These are phyloP conservation scores for Monosporascus ibericus DNA, from an alignment of 2,329 filamentous ascomycete species.

Conservation along the genomic window DNA sequence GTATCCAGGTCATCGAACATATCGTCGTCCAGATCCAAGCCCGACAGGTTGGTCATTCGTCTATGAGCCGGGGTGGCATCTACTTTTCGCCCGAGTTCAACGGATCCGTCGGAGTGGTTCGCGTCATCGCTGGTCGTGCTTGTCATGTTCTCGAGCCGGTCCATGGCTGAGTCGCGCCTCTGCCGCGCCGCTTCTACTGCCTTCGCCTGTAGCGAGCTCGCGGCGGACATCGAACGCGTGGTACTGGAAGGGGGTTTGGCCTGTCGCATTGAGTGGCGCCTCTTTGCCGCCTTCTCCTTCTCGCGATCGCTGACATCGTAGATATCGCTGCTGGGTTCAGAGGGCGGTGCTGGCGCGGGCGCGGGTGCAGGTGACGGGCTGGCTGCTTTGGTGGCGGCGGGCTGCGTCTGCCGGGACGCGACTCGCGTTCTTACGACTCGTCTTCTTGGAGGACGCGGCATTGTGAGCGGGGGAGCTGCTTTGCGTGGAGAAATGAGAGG, in stretches of 20 bases:
- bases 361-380: conserved; percentile 7
- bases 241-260: conserved; percentile 5
- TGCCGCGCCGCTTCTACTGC: conserved; percentile 16
- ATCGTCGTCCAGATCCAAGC: conserved; percentile 26
- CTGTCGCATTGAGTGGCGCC: conserved; percentile 17
- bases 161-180: conserved; percentile 24
- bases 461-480: conserved; percentile 4
- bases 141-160: conserved; percentile 25
- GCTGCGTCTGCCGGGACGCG: conserved; percentile 16
- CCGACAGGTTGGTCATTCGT: conserved; percentile 22
- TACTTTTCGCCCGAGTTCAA: conserved; percentile 16
- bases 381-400: conserved; percentile 14
- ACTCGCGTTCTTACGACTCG: conserved; percentile 16
- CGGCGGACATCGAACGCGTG: conserved; percentile 4
- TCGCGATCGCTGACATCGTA: conserved; percentile 28
- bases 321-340: conserved; percentile 21
- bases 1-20: conserved; percentile 28
- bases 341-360: conserved; percentile 1
- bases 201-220: conserved; percentile 15
- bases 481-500: no score
- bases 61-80: conserved; percentile 20
- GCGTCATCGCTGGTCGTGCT: conserved; percentile 17
- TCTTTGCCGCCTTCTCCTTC: conserved; percentile 18
- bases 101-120: conserved; percentile 9
- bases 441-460: conserved; percentile 24